A percentile compares a stretch with the other conserved stretches of the same genome.
phyloP scores from a whole-genome alignment of 1,284 basidiomycete genomes.

The Lentinus polychrous region DNA sequence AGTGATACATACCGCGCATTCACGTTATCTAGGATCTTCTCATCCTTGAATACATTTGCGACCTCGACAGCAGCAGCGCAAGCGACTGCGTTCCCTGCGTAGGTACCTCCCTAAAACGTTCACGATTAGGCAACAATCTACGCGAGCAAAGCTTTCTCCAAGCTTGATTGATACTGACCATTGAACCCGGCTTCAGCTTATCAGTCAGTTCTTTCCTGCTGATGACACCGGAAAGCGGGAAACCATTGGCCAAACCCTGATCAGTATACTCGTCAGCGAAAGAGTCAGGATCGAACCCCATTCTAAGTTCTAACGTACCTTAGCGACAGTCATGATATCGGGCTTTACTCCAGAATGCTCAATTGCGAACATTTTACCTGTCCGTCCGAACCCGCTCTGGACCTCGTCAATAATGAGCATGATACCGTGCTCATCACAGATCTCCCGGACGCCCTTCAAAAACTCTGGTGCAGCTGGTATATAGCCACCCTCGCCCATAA shows the following conservation, averaged over 20 bases:
- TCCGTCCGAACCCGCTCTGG: slow-evolving; percentile 86
- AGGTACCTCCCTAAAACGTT: slow-evolving; percentile 71
- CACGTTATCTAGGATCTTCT: slow-evolving; percentile 78
- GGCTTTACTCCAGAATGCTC: slow-evolving; percentile 79
- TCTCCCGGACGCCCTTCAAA: slow-evolving; percentile 70
- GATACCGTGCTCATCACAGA: slow-evolving; percentile 86
- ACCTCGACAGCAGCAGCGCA: slow-evolving; percentile 87
- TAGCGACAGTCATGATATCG: slow-evolving; percentile 87
- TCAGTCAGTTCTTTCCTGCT: slow-evolving; percentile 81
- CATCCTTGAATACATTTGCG: slow-evolving; percentile 70
- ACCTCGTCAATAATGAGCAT: slow-evolving; percentile 84
- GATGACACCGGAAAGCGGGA: slow-evolving; percentile 86
- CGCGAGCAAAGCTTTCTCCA: background rate
- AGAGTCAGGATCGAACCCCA: background rate
- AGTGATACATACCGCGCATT: slow-evolving; percentile 44
- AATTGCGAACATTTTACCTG: slow-evolving; percentile 81
- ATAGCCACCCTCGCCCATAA: slow-evolving; percentile 93
- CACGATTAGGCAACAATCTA: background rate
- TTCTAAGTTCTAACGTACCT: slow-evolving; percentile 37
- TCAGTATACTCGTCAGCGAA: background rate
- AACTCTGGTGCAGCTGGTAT: slow-evolving; percentile 82
- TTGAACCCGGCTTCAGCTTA: slow-evolving; percentile 70
- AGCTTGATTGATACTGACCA: slow-evolving; percentile 41
- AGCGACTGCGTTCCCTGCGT: slow-evolving; percentile 83
- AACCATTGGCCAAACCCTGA: slow-evolving; percentile 87